Percentiles rank a stretch among this genome's conserved stretches.
phyloP scores from a whole-genome alignment of 2,329 filamentous ascomycete genomes.

The Dactylellina leptospora region DNA sequence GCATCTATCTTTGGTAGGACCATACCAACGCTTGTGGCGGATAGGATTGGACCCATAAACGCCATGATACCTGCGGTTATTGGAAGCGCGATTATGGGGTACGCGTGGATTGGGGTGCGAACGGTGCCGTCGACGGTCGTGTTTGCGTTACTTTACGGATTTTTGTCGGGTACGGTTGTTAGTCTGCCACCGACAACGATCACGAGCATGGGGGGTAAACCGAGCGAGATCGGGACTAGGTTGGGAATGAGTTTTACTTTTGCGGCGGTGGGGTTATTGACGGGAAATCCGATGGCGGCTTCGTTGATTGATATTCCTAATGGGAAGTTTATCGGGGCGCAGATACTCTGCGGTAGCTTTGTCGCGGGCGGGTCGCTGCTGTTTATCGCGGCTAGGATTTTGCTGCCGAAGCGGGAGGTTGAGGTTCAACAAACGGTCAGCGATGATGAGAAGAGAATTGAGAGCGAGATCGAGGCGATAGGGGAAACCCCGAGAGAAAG shows the following conservation, averaged over 20 bases:
- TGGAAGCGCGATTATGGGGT: constrained; percentile 61
- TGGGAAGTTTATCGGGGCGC: constrained; percentile 41
- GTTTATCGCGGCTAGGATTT: constrained; percentile 26
- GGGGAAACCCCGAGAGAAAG: no score
- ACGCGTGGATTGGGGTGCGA: constrained; percentile 62
- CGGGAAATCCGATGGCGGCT: constrained; percentile 45
- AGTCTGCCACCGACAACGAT: constrained; percentile 62
- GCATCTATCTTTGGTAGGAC: constrained; percentile 65
- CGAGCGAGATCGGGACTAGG: constrained; percentile 40
- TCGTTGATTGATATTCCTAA: constrained; percentile 48
- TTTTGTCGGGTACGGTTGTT: constrained; percentile 63
- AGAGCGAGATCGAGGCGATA: no score
- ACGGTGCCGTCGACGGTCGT: constrained; percentile 60
- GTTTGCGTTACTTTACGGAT: constrained; percentile 64
- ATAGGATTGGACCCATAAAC: constrained; percentile 62
- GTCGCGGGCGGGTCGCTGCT: constrained; percentile 20
- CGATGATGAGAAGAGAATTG: no score
- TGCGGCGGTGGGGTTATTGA: constrained; percentile 40
- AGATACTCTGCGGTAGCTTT: constrained; percentile 38
- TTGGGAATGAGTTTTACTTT: constrained; percentile 50
- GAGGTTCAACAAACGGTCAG: background rate
- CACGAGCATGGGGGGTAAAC: constrained; percentile 58
- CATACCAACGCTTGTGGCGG: constrained; percentile 63
- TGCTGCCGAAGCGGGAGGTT: constrained; percentile 8
- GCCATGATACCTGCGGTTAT: constrained; percentile 60